These are phyloP conservation scores for Lumnitzera racemosa DNA, from an alignment of 345 rosid genomes.

Conservation along the genomic window DNA sequence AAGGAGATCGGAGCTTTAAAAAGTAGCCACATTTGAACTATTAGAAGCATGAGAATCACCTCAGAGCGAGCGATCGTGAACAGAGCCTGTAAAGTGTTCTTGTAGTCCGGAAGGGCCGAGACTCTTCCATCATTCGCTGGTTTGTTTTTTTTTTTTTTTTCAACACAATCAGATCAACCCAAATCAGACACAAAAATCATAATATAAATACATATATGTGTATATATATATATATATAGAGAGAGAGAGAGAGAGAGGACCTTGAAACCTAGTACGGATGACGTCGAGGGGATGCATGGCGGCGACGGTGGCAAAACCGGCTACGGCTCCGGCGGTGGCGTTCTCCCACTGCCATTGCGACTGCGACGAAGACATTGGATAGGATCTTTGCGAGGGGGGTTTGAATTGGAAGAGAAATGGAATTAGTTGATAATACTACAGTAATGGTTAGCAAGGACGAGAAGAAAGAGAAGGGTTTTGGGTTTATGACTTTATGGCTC, in stretches of 20 bases:
- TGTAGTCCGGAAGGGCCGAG: slow-evolving; percentile 57
- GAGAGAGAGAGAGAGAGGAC: slow-evolving; percentile 16
- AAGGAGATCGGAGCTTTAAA: background rate
- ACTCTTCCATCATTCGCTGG: slow-evolving; percentile 76
- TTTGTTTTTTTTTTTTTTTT: too few species aligned
- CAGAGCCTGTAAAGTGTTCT: slow-evolving; percentile 74
- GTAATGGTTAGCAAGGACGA: too few species aligned
- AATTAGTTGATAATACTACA: too few species aligned
- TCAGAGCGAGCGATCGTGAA: slow-evolving; percentile 67
- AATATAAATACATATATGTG: too few species aligned
- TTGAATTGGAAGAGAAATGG: too few species aligned
- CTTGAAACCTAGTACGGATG: slow-evolving; percentile 92
- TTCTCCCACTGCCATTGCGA: slow-evolving; percentile 72
- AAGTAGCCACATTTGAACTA: background rate
- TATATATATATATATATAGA: background rate
- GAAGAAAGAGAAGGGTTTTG: too few species aligned
- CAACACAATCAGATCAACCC: too few species aligned
- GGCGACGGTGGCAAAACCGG: slow-evolving; percentile 87
- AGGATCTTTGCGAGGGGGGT: too few species aligned
- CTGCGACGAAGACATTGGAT: slow-evolving; percentile 11
- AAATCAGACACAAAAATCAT: too few species aligned
- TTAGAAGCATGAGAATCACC: slow-evolving; percentile 23
- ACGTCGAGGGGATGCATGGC: slow-evolving; percentile 86
- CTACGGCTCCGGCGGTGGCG: slow-evolving; percentile 78
- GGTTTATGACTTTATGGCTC: too few species aligned